Percentiles rank a stretch among this genome's conserved stretches.
These are phyloP conservation scores for Fusarium kyushuense DNA, from an alignment of 2,329 filamentous ascomycete species.

Conservation along the genomic window DNA sequence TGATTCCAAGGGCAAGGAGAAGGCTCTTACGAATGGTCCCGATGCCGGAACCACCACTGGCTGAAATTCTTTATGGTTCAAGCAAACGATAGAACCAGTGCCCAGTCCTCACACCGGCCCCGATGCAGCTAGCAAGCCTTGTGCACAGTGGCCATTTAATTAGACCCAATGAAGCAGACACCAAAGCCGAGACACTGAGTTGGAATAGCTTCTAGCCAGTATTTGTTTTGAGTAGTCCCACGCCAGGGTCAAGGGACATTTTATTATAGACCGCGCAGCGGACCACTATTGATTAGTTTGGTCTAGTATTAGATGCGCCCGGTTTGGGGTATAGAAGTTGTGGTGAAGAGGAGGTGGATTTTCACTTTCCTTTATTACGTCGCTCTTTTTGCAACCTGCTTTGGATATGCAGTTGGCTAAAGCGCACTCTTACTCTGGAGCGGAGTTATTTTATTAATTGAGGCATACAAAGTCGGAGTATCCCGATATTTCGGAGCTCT, in stretches of 20 bases:
- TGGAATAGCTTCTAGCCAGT: slow-evolving; percentile 17
- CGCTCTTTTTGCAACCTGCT: slow-evolving; percentile 33
- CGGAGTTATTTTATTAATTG: slow-evolving; percentile 43
- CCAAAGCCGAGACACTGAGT: slow-evolving; percentile 16
- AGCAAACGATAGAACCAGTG: slow-evolving; percentile 21
- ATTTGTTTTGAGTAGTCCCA: slow-evolving; percentile 25
- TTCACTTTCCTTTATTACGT: slow-evolving; percentile 38
- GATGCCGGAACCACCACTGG: slow-evolving; percentile 47
- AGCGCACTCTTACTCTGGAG: slow-evolving; percentile 35
- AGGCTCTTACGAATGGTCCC: slow-evolving; percentile 16
- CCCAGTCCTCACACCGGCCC: slow-evolving; percentile 7
- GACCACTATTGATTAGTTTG: slow-evolving; percentile 8
- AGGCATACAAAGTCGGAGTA: slow-evolving; percentile 38
- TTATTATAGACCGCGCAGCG: slow-evolving; percentile 29
- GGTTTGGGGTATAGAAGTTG: slow-evolving; percentile 28
- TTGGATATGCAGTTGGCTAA: slow-evolving; percentile 35
- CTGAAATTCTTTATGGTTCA: slow-evolving; percentile 32
- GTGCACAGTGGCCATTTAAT: slow-evolving; percentile 6
- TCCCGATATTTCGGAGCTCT: slow-evolving; percentile 24
- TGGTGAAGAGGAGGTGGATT: slow-evolving; percentile 34
- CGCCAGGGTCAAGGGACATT: slow-evolving; percentile 22
- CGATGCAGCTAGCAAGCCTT: slow-evolving; percentile 15
- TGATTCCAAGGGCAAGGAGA: slow-evolving; percentile 46
- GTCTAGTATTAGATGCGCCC: slow-evolving; percentile 21
- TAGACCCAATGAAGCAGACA: slow-evolving; percentile 22